phyloP scores from a whole-genome alignment of 129 eudicot genomes.

The Saposhnikovia divaricata region DNA sequence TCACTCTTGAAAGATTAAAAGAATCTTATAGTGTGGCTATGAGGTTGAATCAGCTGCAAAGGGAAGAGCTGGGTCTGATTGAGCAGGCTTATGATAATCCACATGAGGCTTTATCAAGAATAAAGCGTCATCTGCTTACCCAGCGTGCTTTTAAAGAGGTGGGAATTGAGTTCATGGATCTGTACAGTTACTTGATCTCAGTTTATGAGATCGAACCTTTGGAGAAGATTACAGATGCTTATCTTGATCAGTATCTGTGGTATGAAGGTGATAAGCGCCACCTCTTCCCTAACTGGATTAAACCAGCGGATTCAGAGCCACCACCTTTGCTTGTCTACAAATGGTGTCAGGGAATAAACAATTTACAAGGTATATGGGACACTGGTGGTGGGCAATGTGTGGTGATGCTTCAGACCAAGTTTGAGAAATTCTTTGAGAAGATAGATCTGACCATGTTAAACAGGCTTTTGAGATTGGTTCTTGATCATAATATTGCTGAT shows the following conservation, averaged over 20 bases:
- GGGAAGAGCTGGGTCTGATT: conserved; percentile 93
- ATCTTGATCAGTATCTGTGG: conserved; percentile 95
- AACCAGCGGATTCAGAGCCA: conserved; percentile 99
- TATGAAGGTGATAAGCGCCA: conserved; percentile 98
- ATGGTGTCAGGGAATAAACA: conserved; percentile 99
- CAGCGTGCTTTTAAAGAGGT: conserved; percentile 99
- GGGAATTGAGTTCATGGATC: conserved; percentile 97
- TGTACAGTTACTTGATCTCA: conserved; percentile 89
- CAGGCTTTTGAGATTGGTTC: conserved; percentile 90
- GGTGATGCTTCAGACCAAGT: conserved; percentile 97
- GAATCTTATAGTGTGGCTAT: conserved; percentile 99
- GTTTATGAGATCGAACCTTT: conserved; percentile 98
- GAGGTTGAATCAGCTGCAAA: conserved; percentile 87
- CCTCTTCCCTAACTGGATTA: conserved; percentile 96
- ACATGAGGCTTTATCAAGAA: conserved; percentile 92
- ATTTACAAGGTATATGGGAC: conserved; percentile 91
- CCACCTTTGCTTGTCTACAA: conserved; percentile 94
- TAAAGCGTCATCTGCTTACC: conserved; percentile 95
- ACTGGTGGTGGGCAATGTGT: conserved; percentile 98
- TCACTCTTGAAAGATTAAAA: conserved; percentile 92
- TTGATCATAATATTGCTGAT: conserved; percentile 98
- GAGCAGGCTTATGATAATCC: conserved; percentile 99
- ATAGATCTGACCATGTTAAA: conserved; percentile 96
- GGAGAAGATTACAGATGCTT: conserved; percentile 97
- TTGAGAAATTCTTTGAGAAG: conserved; percentile 96